Percentiles rank a stretch among this genome's conserved stretches.
phyloP scores from a whole-genome alignment of 2,329 filamentous ascomycete species.

The Chrysoporthe deuterocubensis region DNA sequence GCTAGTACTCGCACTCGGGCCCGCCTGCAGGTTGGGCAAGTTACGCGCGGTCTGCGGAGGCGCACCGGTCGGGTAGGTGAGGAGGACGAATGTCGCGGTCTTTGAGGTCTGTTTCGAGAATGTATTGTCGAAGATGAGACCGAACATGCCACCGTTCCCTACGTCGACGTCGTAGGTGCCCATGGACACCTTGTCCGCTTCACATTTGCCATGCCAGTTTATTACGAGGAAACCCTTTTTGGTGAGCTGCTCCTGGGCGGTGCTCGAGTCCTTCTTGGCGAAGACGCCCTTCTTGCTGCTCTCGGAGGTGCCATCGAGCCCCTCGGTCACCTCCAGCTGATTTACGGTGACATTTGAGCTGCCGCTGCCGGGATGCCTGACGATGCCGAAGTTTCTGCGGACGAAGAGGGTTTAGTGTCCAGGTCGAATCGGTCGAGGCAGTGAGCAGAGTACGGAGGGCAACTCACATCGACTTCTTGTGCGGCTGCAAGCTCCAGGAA shows the following conservation, averaged over 20 bases:
- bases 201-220: conserved; percentile 92
- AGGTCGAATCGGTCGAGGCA: neutral
- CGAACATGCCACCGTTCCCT: conserved; percentile 88
- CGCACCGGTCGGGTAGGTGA: conserved; percentile 87
- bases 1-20: conserved; percentile 45
- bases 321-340: conserved; percentile 48
- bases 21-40: conserved; percentile 61
- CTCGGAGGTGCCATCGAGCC: conserved; percentile 32
- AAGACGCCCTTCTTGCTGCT: conserved; percentile 52
- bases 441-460: neutral
- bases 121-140: conserved; percentile 96
- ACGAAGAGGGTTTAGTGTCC: conserved; percentile 9
- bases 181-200: conserved; percentile 92
- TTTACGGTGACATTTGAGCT: conserved; percentile 52
- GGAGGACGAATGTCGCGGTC: conserved; percentile 89
- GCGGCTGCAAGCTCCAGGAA: conserved; percentile 95
- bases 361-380: conserved; percentile 88
- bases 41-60: conserved; percentile 76
- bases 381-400: conserved; percentile 86
- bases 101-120: conserved; percentile 96
- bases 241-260: conserved; percentile 66
- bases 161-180: conserved; percentile 80
- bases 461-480: conserved; percentile 89
- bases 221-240: conserved; percentile 71
- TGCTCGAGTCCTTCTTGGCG: conserved; percentile 60